Evolutionary conservation across 441 rosid genomes (phyloP).

Genomic region (Flueggea neowawraea): DNA sequence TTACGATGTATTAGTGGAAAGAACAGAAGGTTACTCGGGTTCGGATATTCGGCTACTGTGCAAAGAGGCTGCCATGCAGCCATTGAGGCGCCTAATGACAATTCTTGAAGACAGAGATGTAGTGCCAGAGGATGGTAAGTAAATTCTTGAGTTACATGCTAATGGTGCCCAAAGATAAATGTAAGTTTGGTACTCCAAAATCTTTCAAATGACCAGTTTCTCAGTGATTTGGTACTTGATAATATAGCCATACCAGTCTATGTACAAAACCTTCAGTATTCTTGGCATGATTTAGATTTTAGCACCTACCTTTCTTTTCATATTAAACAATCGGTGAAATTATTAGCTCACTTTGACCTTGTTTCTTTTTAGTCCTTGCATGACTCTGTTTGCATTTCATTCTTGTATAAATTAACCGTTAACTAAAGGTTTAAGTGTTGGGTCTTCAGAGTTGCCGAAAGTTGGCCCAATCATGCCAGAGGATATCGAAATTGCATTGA

Average conservation of each 20-base stretch:
- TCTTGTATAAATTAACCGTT: background rate
- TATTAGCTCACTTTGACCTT: background rate
- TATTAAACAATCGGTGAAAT: background rate
- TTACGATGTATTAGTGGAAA: conserved; percentile 67
- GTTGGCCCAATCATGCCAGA: conserved; percentile 61
- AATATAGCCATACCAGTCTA: too few relatives aligned
- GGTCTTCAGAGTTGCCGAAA: conserved; percentile 57
- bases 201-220: too few relatives aligned
- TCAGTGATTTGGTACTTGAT: too few relatives aligned
- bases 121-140: conserved; percentile 76
- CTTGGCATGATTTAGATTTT: too few relatives aligned
- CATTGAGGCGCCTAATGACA: conserved; percentile 68
- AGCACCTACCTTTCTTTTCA: too few relatives aligned
- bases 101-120: conserved; percentile 51
- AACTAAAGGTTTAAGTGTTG: conserved; percentile 1
- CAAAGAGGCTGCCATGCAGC: conserved; percentile 98
- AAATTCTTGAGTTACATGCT: conserved; percentile 1
- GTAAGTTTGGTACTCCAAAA: too few relatives aligned
- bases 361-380: background rate
- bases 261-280: background rate
- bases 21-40: conserved; percentile 81
- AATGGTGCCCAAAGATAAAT: background rate
- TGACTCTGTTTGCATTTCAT: background rate
- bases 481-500: conserved; percentile 67
- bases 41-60: conserved; percentile 86